Conservation (phyloP, 306 rosid species). For the Potentilla sterilis region DNA sequence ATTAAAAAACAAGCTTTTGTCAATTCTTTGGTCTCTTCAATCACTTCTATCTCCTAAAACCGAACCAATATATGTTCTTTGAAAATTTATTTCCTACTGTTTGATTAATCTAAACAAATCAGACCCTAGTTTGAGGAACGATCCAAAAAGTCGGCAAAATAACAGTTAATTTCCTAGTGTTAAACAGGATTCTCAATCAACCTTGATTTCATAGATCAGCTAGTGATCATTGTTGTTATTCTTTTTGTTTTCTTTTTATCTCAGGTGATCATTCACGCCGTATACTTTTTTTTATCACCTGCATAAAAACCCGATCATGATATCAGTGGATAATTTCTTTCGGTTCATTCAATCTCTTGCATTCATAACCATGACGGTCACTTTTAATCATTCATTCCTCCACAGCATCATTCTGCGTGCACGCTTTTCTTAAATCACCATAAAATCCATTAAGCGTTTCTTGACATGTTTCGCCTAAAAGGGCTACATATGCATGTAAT, state of each 20-base stretch:
- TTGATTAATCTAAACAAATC: neutral
- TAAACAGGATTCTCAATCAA: neutral
- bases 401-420: constrained; percentile 15
- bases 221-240: neutral
- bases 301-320: neutral
- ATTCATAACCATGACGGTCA: neutral
- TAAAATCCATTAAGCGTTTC: neutral
- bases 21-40: neutral
- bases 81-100: neutral
- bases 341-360: constrained; percentile 19
- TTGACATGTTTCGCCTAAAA: neutral
- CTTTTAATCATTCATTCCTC: constrained; percentile 8
- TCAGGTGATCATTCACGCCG: neutral
- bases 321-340: constrained; percentile 5
- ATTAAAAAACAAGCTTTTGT: neutral
- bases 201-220: neutral
- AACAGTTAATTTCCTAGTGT: neutral
- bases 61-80: neutral
- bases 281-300: neutral
- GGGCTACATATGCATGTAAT: neutral
- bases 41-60: neutral
- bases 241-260: neutral
- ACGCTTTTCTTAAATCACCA: neutral
- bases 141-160: neutral
- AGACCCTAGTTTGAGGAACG: neutral